phyloP scores from a whole-genome alignment of 169 alveolate genomes.

The Eimeria tenella region DNA sequence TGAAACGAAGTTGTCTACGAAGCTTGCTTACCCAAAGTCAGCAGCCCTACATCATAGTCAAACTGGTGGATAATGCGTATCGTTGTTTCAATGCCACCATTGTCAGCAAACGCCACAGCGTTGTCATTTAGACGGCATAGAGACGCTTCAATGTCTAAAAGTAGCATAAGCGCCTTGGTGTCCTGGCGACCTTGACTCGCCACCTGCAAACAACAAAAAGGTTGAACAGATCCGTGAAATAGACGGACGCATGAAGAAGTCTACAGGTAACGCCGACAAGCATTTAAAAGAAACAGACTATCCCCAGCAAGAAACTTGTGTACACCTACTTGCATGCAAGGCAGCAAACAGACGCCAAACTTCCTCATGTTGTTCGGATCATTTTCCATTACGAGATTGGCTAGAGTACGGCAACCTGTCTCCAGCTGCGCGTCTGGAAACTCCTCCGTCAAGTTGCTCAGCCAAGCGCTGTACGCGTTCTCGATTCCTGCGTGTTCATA shows the following conservation, averaged over 20 bases:
- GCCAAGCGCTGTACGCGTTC: conserved; percentile 86
- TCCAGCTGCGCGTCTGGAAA: conserved; percentile 87
- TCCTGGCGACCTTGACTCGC: conserved; percentile 88
- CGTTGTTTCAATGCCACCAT: conserved; percentile 88
- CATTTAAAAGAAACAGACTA: background rate
- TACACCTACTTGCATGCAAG: conserved; percentile 81
- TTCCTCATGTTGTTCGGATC: conserved; percentile 89
- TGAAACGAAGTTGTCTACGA: background rate
- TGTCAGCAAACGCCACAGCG: conserved; percentile 86
- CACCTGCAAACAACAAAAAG: conserved; percentile 65
- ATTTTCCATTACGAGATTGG: conserved; percentile 93
- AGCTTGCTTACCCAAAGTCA: conserved; percentile 86
- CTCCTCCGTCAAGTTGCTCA: conserved; percentile 85
- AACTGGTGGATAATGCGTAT: conserved; percentile 87
- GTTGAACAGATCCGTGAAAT: background rate
- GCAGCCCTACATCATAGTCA: conserved; percentile 89
- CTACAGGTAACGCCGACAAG: background rate
- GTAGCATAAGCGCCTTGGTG: conserved; percentile 88
- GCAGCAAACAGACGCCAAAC: conserved; percentile 90
- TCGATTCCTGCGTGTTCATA: conserved; percentile 74
- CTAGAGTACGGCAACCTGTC: conserved; percentile 91
- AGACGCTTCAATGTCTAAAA: conserved; percentile 90
- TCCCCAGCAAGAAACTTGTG: background rate
- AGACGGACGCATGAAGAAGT: background rate
- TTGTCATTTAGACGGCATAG: conserved; percentile 90